Evolutionary conservation across 2,329 filamentous ascomycete species (phyloP).

Genomic region (Phaeomoniella chlamydospora): DNA sequence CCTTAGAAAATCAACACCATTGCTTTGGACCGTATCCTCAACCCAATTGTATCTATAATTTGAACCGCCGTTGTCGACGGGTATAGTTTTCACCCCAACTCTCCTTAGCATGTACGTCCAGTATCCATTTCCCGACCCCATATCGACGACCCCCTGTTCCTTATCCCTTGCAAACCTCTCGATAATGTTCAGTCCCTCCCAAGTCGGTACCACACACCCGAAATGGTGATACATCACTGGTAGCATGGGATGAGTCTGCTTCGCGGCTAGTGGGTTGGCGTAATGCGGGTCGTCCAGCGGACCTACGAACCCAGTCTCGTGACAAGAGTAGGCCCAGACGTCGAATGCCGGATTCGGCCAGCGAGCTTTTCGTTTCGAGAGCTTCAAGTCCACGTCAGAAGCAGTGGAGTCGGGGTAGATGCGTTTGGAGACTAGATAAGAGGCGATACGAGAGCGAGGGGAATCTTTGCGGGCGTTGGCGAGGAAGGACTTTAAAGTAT

Average conservation of each 20-base stretch:
- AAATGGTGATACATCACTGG: slow-evolving; percentile 69
- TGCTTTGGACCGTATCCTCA: slow-evolving; percentile 45
- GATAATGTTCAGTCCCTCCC: slow-evolving; percentile 49
- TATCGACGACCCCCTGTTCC: slow-evolving; percentile 43
- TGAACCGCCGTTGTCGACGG: slow-evolving; percentile 55
- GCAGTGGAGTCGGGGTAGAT: slow-evolving; percentile 26
- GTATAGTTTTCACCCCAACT: slow-evolving; percentile 38
- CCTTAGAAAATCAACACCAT: slow-evolving; percentile 46
- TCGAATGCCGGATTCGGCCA: slow-evolving; percentile 52
- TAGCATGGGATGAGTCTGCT: slow-evolving; percentile 51
- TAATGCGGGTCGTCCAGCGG: slow-evolving; percentile 36
- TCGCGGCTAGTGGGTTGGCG: slow-evolving; percentile 34
- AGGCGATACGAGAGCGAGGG: slow-evolving; percentile 40
- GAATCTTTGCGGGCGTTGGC: slow-evolving; percentile 54
- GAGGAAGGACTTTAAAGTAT: slow-evolving; percentile 47
- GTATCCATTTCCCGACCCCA: slow-evolving; percentile 61
- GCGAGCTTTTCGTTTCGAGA: slow-evolving; percentile 22
- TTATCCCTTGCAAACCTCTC: slow-evolving; percentile 33
- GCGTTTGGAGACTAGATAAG: slow-evolving; percentile 39
- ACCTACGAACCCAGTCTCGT: slow-evolving; percentile 51
- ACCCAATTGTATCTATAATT: slow-evolving; percentile 59
- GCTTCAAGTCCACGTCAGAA: slow-evolving; percentile 8
- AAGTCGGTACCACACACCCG: slow-evolving; percentile 55
- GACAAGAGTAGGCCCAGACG: slow-evolving; percentile 52
- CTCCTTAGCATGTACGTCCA: slow-evolving; percentile 58